Conservation (phyloP, 352 stramenopile genomes). For the Phytophthora fragariaefolia region DNA sequence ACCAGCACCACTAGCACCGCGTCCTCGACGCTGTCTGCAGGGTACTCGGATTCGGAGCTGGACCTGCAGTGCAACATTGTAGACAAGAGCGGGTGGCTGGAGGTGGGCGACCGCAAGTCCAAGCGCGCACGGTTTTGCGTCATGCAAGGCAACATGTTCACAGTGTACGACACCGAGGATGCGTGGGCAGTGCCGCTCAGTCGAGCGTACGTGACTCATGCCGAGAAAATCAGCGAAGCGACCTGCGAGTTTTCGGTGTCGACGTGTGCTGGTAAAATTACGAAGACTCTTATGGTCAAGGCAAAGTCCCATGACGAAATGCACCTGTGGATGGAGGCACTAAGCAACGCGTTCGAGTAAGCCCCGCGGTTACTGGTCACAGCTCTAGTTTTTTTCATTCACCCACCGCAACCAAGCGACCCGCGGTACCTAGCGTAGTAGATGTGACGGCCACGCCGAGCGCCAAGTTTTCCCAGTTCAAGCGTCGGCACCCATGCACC, state of each 20-base stretch:
- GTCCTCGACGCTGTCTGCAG: conserved; percentile 65
- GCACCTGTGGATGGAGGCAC: conserved; percentile 76
- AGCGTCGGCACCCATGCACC: conserved; percentile 18
- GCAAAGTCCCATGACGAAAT: conserved; percentile 76
- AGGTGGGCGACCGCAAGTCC: conserved; percentile 80
- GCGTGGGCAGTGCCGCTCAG: conserved; percentile 80
- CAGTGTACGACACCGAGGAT: conserved; percentile 83
- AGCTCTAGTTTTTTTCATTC: conserved; percentile 14
- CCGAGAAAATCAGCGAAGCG: conserved; percentile 65
- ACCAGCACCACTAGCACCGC: conserved; percentile 76
- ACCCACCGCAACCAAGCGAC: conserved; percentile 24
- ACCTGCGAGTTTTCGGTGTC: conserved; percentile 72
- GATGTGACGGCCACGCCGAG: conserved; percentile 37
- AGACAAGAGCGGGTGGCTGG: conserved; percentile 82
- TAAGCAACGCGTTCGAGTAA: conserved; percentile 64
- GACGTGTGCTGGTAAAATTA: conserved; percentile 71
- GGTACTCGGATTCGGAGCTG: conserved; percentile 77
- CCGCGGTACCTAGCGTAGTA: conserved; percentile 49
- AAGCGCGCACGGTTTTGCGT: conserved; percentile 80
- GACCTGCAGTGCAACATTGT: conserved; percentile 76
- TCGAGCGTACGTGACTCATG: conserved; percentile 74
- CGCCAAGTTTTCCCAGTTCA: conserved; percentile 26
- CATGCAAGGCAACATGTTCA: conserved; percentile 84
- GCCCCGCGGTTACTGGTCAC: conserved; percentile 22
- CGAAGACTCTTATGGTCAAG: conserved; percentile 74